phyloP scores from a whole-genome alignment of 2,329 filamentous ascomycete species.

The Peltaster fructicola region DNA sequence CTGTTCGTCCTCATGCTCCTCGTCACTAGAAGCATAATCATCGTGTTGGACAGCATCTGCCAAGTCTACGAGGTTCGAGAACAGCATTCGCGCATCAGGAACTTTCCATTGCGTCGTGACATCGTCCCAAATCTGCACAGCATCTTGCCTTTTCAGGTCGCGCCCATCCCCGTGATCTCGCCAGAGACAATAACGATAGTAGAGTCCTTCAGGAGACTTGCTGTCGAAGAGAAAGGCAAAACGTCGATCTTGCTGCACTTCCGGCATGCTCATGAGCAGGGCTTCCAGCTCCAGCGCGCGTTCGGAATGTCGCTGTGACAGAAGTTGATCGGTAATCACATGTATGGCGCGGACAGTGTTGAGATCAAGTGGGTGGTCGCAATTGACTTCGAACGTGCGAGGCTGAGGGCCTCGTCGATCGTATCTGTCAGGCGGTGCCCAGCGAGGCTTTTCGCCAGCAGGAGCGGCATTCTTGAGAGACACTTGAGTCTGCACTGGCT shows the following conservation, averaged over 20 bases:
- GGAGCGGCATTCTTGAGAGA: slow-evolving; percentile 27
- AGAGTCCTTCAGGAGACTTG: slow-evolving; percentile 59
- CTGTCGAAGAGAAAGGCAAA: slow-evolving; percentile 94
- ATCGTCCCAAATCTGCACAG: slow-evolving; percentile 44
- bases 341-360: slow-evolving; percentile 71
- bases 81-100: slow-evolving; percentile 55
- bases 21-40: slow-evolving; percentile 74
- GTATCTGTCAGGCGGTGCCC: slow-evolving; percentile 63
- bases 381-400: slow-evolving; percentile 20
- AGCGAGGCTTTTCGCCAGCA: slow-evolving; percentile 38
- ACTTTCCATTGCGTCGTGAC: slow-evolving; percentile 59
- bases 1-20: slow-evolving; percentile 50
- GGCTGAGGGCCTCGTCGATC: slow-evolving; percentile 41
- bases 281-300: slow-evolving; percentile 73
- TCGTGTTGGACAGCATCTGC: slow-evolving; percentile 68
- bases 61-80: slow-evolving; percentile 40
- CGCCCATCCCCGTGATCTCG: slow-evolving; percentile 28
- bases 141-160: slow-evolving; percentile 20
- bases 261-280: slow-evolving; percentile 68
- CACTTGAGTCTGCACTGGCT: slow-evolving; percentile 9
- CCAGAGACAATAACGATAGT: slow-evolving; percentile 88
- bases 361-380: slow-evolving; percentile 60
- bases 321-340: slow-evolving; percentile 62
- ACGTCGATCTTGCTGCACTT: slow-evolving; percentile 71
- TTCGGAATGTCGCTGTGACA: slow-evolving; percentile 37